These are phyloP conservation scores for Monosporozyma siamensis DNA, from an alignment of 805 yeast genomes.

Conservation along the genomic window DNA sequence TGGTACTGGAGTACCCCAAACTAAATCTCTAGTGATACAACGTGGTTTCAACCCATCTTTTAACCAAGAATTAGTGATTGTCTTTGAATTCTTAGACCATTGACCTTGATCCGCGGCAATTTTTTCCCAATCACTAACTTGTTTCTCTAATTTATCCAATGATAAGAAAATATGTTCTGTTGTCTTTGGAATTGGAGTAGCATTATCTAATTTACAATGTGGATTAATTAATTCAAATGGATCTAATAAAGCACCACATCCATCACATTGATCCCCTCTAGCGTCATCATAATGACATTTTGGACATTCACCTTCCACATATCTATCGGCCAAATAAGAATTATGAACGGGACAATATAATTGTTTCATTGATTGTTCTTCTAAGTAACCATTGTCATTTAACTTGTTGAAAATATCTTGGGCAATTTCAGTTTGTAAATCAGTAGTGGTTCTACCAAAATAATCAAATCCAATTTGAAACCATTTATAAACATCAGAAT, in stretches of 20 bases:
- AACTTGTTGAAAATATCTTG: slow-evolving; percentile 82
- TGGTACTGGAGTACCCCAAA: slow-evolving; percentile 99
- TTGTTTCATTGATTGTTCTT: slow-evolving; percentile 82
- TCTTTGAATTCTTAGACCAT: slow-evolving; percentile 88
- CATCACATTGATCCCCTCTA: slow-evolving; percentile 98
- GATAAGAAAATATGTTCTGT: slow-evolving; percentile 81
- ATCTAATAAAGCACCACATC: slow-evolving; percentile 81
- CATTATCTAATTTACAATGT: slow-evolving; percentile 84
- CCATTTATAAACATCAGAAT: slow-evolving; percentile 90
- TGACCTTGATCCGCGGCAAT: slow-evolving; percentile 60
- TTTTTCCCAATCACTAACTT: slow-evolving; percentile 61
- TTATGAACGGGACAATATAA: slow-evolving; percentile 84
- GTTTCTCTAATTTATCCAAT: slow-evolving; percentile 75
- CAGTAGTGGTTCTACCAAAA: slow-evolving; percentile 95
- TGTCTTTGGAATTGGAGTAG: slow-evolving; percentile 68
- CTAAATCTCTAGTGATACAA: slow-evolving; percentile 92
- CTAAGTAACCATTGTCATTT: slow-evolving; percentile 67
- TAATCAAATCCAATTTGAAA: slow-evolving; percentile 89
- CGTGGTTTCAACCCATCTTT: slow-evolving; percentile 88
- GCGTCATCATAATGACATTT: slow-evolving; percentile 93
- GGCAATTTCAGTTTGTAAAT: slow-evolving; percentile 85
- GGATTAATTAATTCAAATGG: slow-evolving; percentile 93
- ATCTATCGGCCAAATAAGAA: slow-evolving; percentile 91
- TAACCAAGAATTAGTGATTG: slow-evolving; percentile 88
- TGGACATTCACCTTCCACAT: slow-evolving; percentile 96